Conservation (phyloP, 371 early-diverging fungal species). For the Mortierella sp. region DNA sequence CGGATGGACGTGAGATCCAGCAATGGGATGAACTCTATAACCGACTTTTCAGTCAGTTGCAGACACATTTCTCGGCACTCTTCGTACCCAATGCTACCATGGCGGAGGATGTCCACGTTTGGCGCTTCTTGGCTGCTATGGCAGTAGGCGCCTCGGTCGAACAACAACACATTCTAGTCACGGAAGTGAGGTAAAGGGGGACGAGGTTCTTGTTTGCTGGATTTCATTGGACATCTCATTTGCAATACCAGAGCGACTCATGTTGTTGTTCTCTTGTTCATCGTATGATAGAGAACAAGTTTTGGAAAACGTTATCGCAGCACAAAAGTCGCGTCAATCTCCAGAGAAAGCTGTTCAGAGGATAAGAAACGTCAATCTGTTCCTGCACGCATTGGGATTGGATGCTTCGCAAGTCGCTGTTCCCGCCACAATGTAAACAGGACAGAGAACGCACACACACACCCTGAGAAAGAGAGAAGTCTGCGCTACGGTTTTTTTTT, state of each 20-base stretch:
- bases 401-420: slow-evolving; percentile 88
- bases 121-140: slow-evolving; percentile 97
- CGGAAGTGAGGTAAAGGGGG: slow-evolving; percentile 81
- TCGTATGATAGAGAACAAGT: slow-evolving; percentile 74
- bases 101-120: slow-evolving; percentile 92
- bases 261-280: not conserved
- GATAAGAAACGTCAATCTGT: slow-evolving; percentile 91
- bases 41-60: slow-evolving; percentile 79
- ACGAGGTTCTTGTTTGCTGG: no score
- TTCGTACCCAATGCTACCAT: slow-evolving; percentile 77
- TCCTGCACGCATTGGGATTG: slow-evolving; percentile 93
- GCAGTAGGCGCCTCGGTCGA: slow-evolving; percentile 93
- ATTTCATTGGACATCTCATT: no score
- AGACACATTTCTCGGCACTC: slow-evolving; percentile 78
- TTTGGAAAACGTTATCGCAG: slow-evolving; percentile 82
- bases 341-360: slow-evolving; percentile 72
- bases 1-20: slow-evolving; percentile 69
- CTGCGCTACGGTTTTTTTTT: slow-evolving; percentile 1
- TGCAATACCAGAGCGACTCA: no score
- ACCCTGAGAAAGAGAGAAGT: no score
- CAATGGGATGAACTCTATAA: slow-evolving; percentile 79
- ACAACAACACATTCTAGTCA: slow-evolving; percentile 91
- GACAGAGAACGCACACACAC: no score
- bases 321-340: slow-evolving; percentile 65
- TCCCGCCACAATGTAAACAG: slow-evolving; percentile 41